Evolutionary conservation across 129 eudicot species (phyloP), one percentile per base, ranked within the genome.

Genomic region (Saposhnikovia divaricata): DNA sequence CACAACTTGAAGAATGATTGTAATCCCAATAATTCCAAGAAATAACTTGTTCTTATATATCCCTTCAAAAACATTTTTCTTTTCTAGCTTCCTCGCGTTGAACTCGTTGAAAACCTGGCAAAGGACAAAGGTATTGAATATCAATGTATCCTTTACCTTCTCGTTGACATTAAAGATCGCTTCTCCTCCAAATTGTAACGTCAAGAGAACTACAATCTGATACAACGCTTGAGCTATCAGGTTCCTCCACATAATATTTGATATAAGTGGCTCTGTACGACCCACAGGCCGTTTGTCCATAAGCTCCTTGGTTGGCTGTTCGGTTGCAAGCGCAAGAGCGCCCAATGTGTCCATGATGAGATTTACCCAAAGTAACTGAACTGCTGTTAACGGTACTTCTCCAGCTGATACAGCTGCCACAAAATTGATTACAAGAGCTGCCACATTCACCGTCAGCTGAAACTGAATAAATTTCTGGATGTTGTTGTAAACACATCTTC

Each of bases 201-300:
- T 75, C 79, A 80, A 76, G 21, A 89, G 83, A 47, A 87, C 75
- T 12, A 66, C 42, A 25, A 87, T 82, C 55, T 89, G 93, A 39
- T 78, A 89, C 2, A 82, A 44, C 9, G 88, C 87, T 74, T 85
- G 91, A 77, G 85, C 82, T 25, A 82, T n/a, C 66, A 90, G 8
- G 75, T 90, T 90, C 80, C 91, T 88, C 91, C 91, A 90, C 95
- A 88, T 88, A 16, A 88, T 66, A 19, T 84, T 90, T 79, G 86
- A 86, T 61, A 90, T 83, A 23, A 90, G 91, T 18, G 91, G 90
- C 51, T 83, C 87, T 2, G 81, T 81, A 28, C 81, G 82, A 25
- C 85, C 91, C 46, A 87, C 88, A 1, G 88, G 92, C 0, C 42
- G 46, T 28, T 70, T 82, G 19, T 84, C 71, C 87, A 87, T 84